Evolutionary conservation across 306 rosid species (phyloP), one percentile per base, ranked within the genome.

Genomic region (Castanea mollissima): DNA sequence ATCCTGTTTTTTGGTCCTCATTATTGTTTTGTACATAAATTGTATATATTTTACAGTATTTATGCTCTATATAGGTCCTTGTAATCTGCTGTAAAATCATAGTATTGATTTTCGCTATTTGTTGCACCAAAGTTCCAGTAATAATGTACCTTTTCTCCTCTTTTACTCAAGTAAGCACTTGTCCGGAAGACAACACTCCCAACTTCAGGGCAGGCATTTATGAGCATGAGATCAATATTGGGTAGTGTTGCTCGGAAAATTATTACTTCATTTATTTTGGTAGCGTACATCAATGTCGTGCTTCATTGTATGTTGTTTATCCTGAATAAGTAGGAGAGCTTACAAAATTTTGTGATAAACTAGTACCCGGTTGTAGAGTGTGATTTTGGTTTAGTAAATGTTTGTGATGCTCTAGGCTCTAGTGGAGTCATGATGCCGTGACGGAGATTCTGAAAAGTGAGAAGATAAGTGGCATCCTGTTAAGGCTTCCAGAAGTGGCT

Each of bases 21-120:
- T 19, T 38, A 78, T 65, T 60, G 71, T 83, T 55, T 49, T 84
- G 90, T 87, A 72, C 68, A 84, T 82, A 84, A 75, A 29, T 35
- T 84, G 88, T 87, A 84, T 71, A 87, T 84, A 87, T 74, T 46
- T 25, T 74, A 84, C 71, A 74, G 60, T 35, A 32, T 68, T 34
- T 68, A 34, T 74, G 55, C 32, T 34, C 38, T 56, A 56, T 54
- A 56, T 74, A 56, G 35, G 68, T 67, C 57, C 6, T 56, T 75
- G 73, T 63, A 67, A 31, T 74, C 67, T 77, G 54, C 73, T 55
- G 20, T 55, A 74, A 72, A 77, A 70, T 78, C 69, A 31, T 21
- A 15, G 29, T 52, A 21, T 52, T 32, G 1, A 15, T 78, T 49
- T 59, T 31, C 41, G 65, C 60, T 71, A 64, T 58, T 71, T 63